Conservation (phyloP, 2,329 filamentous ascomycete genomes). For the Talaromyces sp. region DNA sequence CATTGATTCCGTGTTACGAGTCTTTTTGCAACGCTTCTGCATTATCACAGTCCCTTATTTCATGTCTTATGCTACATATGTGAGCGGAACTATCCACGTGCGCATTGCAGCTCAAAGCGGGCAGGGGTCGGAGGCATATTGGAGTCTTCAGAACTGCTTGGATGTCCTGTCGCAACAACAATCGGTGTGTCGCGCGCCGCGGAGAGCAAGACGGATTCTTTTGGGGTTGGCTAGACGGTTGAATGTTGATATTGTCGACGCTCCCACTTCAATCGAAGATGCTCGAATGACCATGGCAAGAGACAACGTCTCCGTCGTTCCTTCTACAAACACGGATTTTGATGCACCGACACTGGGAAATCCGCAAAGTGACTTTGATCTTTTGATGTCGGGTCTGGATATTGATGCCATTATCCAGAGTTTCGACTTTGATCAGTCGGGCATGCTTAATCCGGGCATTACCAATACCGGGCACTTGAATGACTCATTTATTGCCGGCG, state of each 20-base stretch:
- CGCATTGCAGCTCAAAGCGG: conserved; percentile 41
- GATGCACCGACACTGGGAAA: not conserved
- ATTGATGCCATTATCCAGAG: conserved; percentile 26
- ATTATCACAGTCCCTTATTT: conserved; percentile 41
- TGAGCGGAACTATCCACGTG: conserved; percentile 50
- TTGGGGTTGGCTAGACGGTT: conserved; percentile 20
- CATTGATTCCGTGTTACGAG: conserved; percentile 32
- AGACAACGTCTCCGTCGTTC: no score
- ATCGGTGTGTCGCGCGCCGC: conserved; percentile 21
- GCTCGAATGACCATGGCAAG: no score
- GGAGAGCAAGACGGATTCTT: conserved; percentile 22
- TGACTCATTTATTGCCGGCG: no score
- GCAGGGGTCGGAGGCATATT: conserved; percentile 24
- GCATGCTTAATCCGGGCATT: not conserved
- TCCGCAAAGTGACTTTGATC: conserved; percentile 1
- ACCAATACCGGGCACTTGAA: not conserved
- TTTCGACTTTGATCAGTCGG: conserved; percentile 20
- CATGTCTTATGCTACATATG: conserved; percentile 53
- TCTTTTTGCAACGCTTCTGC: conserved; percentile 39
- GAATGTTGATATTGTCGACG: conserved; percentile 12
- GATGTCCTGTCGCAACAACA: conserved; percentile 20
- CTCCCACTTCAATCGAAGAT: not conserved
- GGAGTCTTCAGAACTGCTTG: conserved; percentile 20
- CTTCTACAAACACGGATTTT: not conserved
- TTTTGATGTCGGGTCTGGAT: conserved; percentile 20